Conservation (phyloP, 352 stramenopile species). For the Globisporangium okanoganense region DNA sequence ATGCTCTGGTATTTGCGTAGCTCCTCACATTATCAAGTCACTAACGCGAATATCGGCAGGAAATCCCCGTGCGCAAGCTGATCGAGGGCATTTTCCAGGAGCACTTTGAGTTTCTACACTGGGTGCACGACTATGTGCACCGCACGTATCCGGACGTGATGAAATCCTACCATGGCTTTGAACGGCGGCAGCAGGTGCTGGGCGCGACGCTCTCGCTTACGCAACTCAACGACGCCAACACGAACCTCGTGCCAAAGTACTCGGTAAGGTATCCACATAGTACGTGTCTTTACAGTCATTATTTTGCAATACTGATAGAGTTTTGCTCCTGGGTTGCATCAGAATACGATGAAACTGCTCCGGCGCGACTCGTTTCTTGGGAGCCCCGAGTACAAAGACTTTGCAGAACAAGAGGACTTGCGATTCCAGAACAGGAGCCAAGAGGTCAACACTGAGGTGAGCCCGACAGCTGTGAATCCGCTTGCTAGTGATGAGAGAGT, state of each 20-base stretch:
- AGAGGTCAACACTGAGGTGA: not conserved
- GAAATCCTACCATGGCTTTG: constrained; percentile 51
- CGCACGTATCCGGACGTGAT: constrained; percentile 59
- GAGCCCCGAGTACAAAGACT: constrained; percentile 4
- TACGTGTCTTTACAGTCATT: too few species aligned
- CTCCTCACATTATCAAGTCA: too few species aligned
- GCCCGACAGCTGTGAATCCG: not conserved
- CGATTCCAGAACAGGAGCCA: not conserved
- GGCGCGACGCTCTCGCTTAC: constrained; percentile 24
- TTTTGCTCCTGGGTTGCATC: too few species aligned
- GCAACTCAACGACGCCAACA: constrained; percentile 34
- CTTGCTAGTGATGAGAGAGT: constrained; percentile 6
- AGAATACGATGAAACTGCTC: constrained; percentile 35
- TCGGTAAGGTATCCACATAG: too few species aligned
- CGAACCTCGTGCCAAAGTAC: constrained; percentile 63
- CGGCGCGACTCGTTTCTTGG: constrained; percentile 18
- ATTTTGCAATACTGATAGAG: too few species aligned
- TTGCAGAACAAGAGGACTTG: not conserved
- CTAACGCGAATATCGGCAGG: too few species aligned
- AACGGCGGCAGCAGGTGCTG: constrained; percentile 46
- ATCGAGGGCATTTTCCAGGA: constrained; percentile 72
- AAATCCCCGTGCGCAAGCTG: constrained; percentile 65
- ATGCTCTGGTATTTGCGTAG: not conserved
- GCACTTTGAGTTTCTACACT: constrained; percentile 82
- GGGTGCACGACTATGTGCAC: constrained; percentile 78